Evolutionary conservation across 371 early-diverging fungal species (phyloP), one percentile per base, ranked within the genome.

Genomic region (Syncephalastrum monosporum): DNA sequence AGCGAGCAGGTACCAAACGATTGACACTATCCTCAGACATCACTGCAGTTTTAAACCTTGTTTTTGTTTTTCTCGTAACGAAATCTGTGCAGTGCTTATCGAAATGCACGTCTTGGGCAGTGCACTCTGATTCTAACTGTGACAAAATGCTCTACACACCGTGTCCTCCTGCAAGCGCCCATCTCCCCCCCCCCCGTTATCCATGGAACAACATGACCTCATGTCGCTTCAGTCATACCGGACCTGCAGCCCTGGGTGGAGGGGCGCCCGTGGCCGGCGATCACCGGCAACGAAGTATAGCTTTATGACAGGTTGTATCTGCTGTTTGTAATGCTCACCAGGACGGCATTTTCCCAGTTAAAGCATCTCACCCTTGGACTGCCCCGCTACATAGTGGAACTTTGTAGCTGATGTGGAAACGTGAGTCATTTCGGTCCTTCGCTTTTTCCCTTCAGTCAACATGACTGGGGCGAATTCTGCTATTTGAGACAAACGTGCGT

Each of bases 121-220:
- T 93, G 94, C 77, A 91, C 92, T 15, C 69, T 82, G 10, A 80
- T 92, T 33, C 5, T 53, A 85, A 88, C 27, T 94, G 94, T 67
- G 89, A 89, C 67, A 67, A 72, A 12, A 91, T 88, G 57, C 86
- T 88, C 27, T 4, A 75, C 73, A 19, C 65, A 70, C 3, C 76
- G 86, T 14, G 69, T 79, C 15, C 71, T 74, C 47, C 55, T 83
- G 10, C 77, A 75, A 38, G 84, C 80, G 21, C 21, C 21, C 21
- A 21, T 21, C 2, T 2, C 21, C 21, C 21, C 21, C 21, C 21
- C 21, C 21, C 21, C 21, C 21, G 21, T 2, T 56, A 33, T 57
- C 61, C 45, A 47, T 61, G 38, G 57, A 71, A 56, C 53, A 70
- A 19, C 57, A 67, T 46, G 44, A 77, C 47, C 16, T 59, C 3